These are phyloP conservation scores for Linanthus parryae DNA, from an alignment of 148 eudicot species.

Conservation along the genomic window DNA sequence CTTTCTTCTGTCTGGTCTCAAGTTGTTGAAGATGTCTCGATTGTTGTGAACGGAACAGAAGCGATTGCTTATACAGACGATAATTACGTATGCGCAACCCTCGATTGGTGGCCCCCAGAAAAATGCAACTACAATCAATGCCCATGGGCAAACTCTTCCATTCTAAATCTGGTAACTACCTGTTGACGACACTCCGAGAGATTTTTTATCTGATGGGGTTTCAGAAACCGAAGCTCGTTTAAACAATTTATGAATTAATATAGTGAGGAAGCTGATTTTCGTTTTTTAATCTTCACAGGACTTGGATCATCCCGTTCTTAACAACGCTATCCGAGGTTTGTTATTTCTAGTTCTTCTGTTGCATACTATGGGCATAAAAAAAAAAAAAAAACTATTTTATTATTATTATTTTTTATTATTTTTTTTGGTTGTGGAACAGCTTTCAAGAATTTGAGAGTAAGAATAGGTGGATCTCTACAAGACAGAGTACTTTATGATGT, in stretches of 20 bases:
- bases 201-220: not conserved
- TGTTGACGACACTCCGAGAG: not conserved
- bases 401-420: not conserved
- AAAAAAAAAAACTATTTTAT: not conserved
- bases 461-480: constrained; percentile 95
- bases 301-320: constrained; percentile 63
- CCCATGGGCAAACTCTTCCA: constrained; percentile 81
- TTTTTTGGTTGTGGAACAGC: constrained; percentile 36
- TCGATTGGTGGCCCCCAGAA: constrained; percentile 96
- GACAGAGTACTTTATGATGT: constrained; percentile 72
- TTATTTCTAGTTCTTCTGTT: not conserved
- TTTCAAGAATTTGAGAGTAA: constrained; percentile 64
- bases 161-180: constrained; percentile 59
- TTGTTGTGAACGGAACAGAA: constrained; percentile 46
- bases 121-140: constrained; percentile 78
- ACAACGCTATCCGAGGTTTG: constrained; percentile 72
- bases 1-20: too few relatives aligned
- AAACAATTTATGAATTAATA: not conserved
- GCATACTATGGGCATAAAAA: not conserved
- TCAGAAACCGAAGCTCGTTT: not conserved
- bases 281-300: constrained; percentile 39
- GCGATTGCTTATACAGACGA: constrained; percentile 54
- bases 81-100: constrained; percentile 74
- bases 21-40: constrained; percentile 28
- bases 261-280: not conserved